Base-by-base conservation (phyloP, 192 early-diverging fungal genomes). In the Mortierella hygrophila region DNA sequence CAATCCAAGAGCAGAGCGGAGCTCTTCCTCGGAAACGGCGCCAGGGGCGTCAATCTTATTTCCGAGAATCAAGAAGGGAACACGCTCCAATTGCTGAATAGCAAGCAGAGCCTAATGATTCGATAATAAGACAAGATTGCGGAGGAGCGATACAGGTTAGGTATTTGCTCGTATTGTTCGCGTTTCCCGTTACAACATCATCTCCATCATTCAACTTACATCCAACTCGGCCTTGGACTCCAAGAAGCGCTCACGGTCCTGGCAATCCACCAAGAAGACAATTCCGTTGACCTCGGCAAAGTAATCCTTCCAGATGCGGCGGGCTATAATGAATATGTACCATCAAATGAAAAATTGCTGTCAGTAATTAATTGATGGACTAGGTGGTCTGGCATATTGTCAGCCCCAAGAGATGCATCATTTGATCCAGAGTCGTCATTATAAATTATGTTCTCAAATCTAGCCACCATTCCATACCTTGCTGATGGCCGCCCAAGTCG, bases 221-320 rank as follows among this genome's bases (percentile, higher is more conserved):
- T 97, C 97, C 74, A 99, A 94, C 91, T 99, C 98, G 16, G 96
- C 93, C 91, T 98, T 98, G 78, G 94, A 89, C 88, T 99, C 98
- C 21, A 87, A 47, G 86, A 99, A 95, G 77, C 98, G 91, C 74
- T 92, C 92, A 46, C 88, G 88, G 86, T 99, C 97, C 32, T 95
- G 96, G 78, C 94, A 92, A 81, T 99, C 98, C n/a, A 99, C 97
- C 80, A 99, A 90, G 91, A 98, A 99, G 65, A 99, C 97, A 78
- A 99, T 98, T 52, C 97, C 98, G 78, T 95, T 95, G 75, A 98
- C 97, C 81, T 98, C 98, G 32, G 97, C 97, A 91, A 98, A 98
- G 90, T 99, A 99, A 86, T 99, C 97, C 88, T 95, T 96, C 98
- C 98, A 99, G 80, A 99, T 92, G 80, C 98, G 94, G 70, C 98